phyloP scores from a whole-genome alignment of 768 basidiomycete species.

The Serendipita sp. region DNA sequence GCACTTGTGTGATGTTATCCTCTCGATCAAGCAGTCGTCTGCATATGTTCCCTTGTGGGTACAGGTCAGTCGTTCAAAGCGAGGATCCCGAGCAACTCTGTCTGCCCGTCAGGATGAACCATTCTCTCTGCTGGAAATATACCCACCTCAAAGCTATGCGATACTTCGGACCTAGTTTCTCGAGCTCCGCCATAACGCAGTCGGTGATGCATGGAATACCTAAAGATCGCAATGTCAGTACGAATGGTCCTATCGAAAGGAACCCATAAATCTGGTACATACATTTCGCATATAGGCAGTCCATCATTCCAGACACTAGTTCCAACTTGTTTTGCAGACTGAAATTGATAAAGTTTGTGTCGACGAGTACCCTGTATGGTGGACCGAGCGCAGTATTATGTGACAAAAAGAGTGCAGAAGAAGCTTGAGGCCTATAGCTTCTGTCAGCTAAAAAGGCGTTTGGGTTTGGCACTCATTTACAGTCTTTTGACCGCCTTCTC shows the following conservation, averaged over 20 bases:
- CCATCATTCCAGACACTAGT: conserved; percentile 97
- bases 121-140: background rate
- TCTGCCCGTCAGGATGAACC: background rate
- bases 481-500: conserved; percentile 61
- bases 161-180: conserved; percentile 92
- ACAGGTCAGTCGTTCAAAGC: conserved; percentile 88
- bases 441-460: background rate
- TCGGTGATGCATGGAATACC: conserved; percentile 99
- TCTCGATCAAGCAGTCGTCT: conserved; percentile 94
- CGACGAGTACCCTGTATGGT: conserved; percentile 91
- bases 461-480: conserved; percentile 29
- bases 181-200: conserved; percentile 95
- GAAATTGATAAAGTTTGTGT: conserved; percentile 99
- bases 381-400: conserved; percentile 94
- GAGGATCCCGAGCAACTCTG: conserved; percentile 90
- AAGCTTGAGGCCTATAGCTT: conserved; percentile 49
- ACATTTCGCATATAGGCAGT: conserved; percentile 96
- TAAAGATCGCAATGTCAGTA: conserved; percentile 19
- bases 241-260: background rate
- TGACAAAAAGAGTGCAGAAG: conserved; percentile 85
- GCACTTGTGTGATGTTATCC: conserved; percentile 87
- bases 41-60: conserved; percentile 95
- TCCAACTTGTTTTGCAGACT: conserved; percentile 96
- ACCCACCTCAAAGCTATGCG: conserved; percentile 82
- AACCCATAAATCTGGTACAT: conserved; percentile 13